phyloP scores from a whole-genome alignment of 2,329 filamentous ascomycete species.

The Colletotrichum horii region DNA sequence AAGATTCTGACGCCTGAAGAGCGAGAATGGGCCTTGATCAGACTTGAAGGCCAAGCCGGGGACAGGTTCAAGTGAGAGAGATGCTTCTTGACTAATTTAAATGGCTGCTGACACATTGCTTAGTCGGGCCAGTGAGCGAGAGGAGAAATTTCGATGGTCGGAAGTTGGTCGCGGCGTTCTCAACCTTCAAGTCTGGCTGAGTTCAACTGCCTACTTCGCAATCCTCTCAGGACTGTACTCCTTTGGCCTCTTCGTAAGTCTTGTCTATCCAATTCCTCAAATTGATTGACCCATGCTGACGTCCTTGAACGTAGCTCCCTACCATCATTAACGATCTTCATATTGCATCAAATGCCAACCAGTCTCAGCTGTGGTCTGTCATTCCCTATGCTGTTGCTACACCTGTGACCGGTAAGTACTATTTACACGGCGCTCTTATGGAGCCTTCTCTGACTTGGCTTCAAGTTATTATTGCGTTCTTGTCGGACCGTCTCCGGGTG shows the following conservation, averaged over 20 bases:
- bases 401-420: constrained; percentile 51
- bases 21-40: constrained; percentile 49
- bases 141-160: constrained; percentile 62
- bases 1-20: constrained; percentile 59
- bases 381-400: constrained; percentile 68
- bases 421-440: background rate
- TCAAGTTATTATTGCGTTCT: constrained; percentile 55
- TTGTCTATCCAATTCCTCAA: background rate
- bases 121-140: constrained; percentile 29
- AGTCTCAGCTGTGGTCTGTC: constrained; percentile 67
- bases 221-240: constrained; percentile 65
- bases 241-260: constrained; percentile 66
- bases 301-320: constrained; percentile 49
- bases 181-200: constrained; percentile 67
- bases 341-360: constrained; percentile 58
- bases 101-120: background rate
- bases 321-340: constrained; percentile 66
- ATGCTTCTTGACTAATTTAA: background rate
- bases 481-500: constrained; percentile 65
- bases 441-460: background rate
- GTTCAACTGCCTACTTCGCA: constrained; percentile 65
- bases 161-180: constrained; percentile 67
- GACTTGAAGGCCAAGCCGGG: constrained; percentile 44
- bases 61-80: constrained; percentile 32
- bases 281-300: background rate